Evolutionary conservation across 2,329 filamentous ascomycete species (phyloP).

Genomic region (Pseudonectria buxi): DNA sequence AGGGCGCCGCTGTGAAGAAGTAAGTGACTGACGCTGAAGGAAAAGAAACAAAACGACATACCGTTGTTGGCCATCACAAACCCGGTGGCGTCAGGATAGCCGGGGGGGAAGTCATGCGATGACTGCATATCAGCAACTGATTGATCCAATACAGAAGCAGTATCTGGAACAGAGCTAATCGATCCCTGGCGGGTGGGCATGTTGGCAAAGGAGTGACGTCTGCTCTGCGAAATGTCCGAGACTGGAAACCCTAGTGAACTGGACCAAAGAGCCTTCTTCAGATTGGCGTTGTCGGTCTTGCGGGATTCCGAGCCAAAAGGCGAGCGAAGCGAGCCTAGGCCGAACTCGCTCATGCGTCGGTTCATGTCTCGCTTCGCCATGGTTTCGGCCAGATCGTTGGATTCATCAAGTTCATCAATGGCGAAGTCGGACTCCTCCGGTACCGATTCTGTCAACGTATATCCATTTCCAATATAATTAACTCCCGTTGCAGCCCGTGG

Average conservation of each 20-base stretch:
- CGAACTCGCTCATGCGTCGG: conserved; percentile 53
- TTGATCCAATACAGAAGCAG: conserved; percentile 40
- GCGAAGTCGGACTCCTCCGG: conserved; percentile 64
- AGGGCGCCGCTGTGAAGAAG: conserved; percentile 11
- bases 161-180: conserved; percentile 53
- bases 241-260: conserved; percentile 61
- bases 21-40: neutral
- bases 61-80: conserved; percentile 33
- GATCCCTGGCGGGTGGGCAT: conserved; percentile 58
- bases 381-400: conserved; percentile 43
- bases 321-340: conserved; percentile 38
- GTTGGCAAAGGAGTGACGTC: conserved; percentile 73
- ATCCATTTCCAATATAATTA: conserved; percentile 49
- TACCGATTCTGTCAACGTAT: conserved; percentile 52
- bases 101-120: conserved; percentile 35
- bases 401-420: conserved; percentile 65
- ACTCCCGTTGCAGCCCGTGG: conserved; percentile 52
- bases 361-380: conserved; percentile 40
- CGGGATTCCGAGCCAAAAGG: conserved; percentile 51
- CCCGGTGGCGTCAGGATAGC: conserved; percentile 32
- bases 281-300: conserved; percentile 49
- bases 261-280: conserved; percentile 66
- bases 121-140: conserved; percentile 37
- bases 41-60: conserved; percentile 26
- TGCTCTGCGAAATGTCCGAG: conserved; percentile 62